phyloP scores from a whole-genome alignment of 2,329 filamentous ascomycete genomes.

The Aureobasidium sp. region DNA sequence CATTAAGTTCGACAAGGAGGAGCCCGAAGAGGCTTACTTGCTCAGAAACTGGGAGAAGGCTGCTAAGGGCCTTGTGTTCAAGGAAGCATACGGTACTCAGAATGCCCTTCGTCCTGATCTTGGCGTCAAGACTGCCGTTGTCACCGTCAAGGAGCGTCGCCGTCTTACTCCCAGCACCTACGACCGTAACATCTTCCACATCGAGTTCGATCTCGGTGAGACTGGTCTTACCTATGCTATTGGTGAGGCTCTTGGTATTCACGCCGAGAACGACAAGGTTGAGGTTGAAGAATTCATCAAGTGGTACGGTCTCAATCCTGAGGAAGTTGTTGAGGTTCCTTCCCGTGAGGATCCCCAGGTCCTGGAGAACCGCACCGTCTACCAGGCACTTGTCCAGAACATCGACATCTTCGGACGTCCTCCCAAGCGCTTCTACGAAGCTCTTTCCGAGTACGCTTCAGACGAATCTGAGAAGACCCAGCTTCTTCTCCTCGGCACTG shows the following conservation, averaged over 20 bases:
- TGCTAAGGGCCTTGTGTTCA: conserved; percentile 85
- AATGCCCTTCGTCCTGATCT: conserved; percentile 75
- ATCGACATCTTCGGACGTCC: conserved; percentile 95
- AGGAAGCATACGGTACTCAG: conserved; percentile 80
- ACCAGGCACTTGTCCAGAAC: conserved; percentile 86
- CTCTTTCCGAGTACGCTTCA: conserved; percentile 74
- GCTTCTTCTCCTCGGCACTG: conserved; percentile 65
- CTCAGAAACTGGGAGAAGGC: conserved; percentile 74
- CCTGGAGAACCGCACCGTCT: conserved; percentile 83
- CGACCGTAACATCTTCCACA: conserved; percentile 99
- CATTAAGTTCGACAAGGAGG: conserved; percentile 66
- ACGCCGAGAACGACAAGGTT: conserved; percentile 81
- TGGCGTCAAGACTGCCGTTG: conserved; percentile 74
- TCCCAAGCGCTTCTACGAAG: conserved; percentile 96
- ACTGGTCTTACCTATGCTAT: conserved; percentile 95
- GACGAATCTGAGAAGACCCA: conserved; percentile 77
- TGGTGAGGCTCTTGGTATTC: conserved; percentile 91
- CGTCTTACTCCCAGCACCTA: conserved; percentile 81
- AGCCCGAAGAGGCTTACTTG: conserved; percentile 58
- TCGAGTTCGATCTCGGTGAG: conserved; percentile 90
- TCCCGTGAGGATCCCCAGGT: conserved; percentile 68
- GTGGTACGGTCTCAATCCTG: conserved; percentile 75
- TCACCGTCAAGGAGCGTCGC: conserved; percentile 91
- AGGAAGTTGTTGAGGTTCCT: conserved; percentile 85
- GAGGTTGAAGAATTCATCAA: conserved; percentile 80